These are phyloP conservation scores for Plasmopara halstedii DNA, from an alignment of 352 stramenopile genomes.

Conservation along the genomic window DNA sequence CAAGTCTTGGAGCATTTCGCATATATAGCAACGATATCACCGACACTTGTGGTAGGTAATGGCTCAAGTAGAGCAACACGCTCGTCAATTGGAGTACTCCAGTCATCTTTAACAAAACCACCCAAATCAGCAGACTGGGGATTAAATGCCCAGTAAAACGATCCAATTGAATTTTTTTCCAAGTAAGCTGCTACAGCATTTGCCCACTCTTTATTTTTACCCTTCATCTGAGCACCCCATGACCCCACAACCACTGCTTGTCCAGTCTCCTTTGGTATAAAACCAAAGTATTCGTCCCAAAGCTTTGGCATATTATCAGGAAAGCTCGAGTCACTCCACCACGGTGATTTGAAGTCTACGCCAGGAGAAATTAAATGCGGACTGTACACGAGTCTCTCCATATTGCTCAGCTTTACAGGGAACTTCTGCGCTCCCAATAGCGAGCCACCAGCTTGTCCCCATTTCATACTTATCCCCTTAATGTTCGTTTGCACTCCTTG, in stretches of 20 bases:
- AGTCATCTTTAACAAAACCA: constrained; percentile 64
- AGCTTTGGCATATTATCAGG: constrained; percentile 58
- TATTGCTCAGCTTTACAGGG: constrained; percentile 58
- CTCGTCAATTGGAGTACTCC: constrained; percentile 49
- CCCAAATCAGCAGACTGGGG: constrained; percentile 63
- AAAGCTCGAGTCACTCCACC: constrained; percentile 51
- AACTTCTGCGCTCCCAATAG: constrained; percentile 51
- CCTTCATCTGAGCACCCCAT: constrained; percentile 59
- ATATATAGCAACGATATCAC: constrained; percentile 32
- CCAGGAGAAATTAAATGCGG: constrained; percentile 57
- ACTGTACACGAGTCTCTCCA: constrained; percentile 63
- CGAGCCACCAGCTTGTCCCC: constrained; percentile 54
- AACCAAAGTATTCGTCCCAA: constrained; percentile 68
- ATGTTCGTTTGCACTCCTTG: constrained; percentile 71
- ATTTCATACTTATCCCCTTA: constrained; percentile 38
- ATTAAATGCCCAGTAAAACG: constrained; percentile 77
- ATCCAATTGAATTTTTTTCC: constrained; percentile 42
- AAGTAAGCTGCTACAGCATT: constrained; percentile 44
- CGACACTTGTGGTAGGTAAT: constrained; percentile 34
- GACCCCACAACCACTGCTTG: constrained; percentile 55
- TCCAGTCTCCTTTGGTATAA: constrained; percentile 42
- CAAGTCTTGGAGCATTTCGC: constrained; percentile 33
- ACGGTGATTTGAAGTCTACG: constrained; percentile 55
- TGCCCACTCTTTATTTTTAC: constrained; percentile 51
- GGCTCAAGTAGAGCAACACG: constrained; percentile 39